phyloP scores from a whole-genome alignment of 225 moss, liverwort and hornwort genomes.

The Pleurozium schreberi region DNA sequence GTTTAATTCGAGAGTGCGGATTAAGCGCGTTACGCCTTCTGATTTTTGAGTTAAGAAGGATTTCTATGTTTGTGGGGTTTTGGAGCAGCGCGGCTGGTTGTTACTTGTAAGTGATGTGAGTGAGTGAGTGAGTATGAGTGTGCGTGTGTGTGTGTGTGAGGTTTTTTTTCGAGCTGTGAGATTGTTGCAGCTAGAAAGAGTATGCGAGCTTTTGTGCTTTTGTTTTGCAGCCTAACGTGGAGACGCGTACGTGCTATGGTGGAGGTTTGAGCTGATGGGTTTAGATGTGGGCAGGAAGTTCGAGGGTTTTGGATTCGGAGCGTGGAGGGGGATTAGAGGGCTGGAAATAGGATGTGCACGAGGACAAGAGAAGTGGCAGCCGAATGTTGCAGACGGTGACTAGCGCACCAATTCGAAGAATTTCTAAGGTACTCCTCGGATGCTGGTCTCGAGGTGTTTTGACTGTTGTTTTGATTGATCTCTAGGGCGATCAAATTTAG shows the following conservation, averaged over 20 bases:
- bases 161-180: background rate
- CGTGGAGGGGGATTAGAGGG: background rate
- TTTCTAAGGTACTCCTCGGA: constrained; percentile 41
- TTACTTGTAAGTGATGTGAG: background rate
- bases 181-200: background rate
- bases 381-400: constrained; percentile 59
- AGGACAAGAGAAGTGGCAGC: background rate
- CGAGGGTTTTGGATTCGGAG: constrained; percentile 13
- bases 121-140: background rate
- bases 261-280: background rate
- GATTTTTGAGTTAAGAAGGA: background rate
- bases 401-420: constrained; percentile 63
- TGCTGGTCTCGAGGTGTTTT: background rate
- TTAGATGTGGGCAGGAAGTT: background rate
- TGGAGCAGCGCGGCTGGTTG: background rate
- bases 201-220: background rate
- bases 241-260: background rate
- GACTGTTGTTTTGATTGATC: background rate
- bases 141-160: background rate
- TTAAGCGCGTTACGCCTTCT: background rate
- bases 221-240: background rate
- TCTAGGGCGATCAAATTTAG: background rate
- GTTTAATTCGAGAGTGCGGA: background rate
- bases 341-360: background rate
- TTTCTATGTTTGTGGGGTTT: background rate